These are phyloP conservation scores for Lepidium didymum DNA, from an alignment of 345 rosid species.

Conservation along the genomic window DNA sequence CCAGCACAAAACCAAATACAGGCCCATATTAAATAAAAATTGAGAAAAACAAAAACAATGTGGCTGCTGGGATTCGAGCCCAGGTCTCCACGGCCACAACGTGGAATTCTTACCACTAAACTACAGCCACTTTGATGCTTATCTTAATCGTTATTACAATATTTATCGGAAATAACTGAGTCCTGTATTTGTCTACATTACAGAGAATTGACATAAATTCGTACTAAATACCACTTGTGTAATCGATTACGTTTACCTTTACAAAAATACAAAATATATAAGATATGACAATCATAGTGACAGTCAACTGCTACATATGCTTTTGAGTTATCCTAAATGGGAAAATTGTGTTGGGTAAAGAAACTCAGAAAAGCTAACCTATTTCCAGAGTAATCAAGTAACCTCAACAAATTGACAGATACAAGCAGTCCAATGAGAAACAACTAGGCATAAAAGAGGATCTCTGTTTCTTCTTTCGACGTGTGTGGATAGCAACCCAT, in stretches of 20 bases:
- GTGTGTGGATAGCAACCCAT: constrained; percentile 19
- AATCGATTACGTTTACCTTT: no score
- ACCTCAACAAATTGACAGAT: constrained; percentile 14
- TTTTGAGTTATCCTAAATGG: neutral
- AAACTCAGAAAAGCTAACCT: neutral
- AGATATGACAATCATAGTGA: neutral
- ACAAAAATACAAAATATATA: no score
- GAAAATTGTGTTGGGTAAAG: neutral
- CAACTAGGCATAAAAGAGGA: neutral
- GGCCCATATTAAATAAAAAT: neutral
- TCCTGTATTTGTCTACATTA: no score
- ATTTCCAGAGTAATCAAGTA: neutral
- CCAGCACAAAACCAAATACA: neutral
- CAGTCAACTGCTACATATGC: neutral
- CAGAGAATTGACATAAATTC: no score
- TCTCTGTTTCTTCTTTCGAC: neutral
- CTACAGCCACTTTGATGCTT: constrained; percentile 43
- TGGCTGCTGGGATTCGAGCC: constrained; percentile 91
- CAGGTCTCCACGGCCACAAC: constrained; percentile 91
- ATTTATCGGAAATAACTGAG: no score
- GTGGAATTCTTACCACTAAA: constrained; percentile 83
- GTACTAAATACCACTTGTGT: no score
- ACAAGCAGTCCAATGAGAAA: constrained; percentile 5
- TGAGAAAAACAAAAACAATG: neutral
- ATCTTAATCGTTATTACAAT: no score